Evolutionary conservation across 352 stramenopile species (phyloP).

Genomic region (Phytophthora parvispora): DNA sequence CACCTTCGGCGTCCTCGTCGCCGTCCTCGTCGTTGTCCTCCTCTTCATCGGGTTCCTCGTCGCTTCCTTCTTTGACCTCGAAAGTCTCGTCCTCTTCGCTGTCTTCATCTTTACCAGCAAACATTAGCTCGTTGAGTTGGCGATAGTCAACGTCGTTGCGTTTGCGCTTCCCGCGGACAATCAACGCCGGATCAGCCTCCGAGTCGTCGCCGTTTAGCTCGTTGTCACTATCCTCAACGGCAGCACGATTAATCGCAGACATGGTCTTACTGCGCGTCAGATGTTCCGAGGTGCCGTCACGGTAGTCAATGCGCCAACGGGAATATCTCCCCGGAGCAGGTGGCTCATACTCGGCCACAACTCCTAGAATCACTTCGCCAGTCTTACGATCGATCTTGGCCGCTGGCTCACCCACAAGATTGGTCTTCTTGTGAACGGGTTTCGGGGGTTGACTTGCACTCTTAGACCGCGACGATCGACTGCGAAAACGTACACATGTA

Average conservation of each 20-base stretch:
- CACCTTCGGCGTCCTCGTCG: constrained; percentile 21
- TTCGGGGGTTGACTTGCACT: constrained; percentile 16
- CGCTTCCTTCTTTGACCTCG: constrained; percentile 55
- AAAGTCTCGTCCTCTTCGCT: constrained; percentile 64
- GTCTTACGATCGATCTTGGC: constrained; percentile 47
- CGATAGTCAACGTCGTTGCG: constrained; percentile 84
- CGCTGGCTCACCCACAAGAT: constrained; percentile 50
- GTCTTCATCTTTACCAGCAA: constrained; percentile 69
- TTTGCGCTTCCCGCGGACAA: constrained; percentile 83
- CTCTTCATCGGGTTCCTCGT: constrained; percentile 44
- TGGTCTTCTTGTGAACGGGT: constrained; percentile 19
- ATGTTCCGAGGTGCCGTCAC: constrained; percentile 56
- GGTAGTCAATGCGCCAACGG: constrained; percentile 71
- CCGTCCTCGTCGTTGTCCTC: constrained; percentile 41
- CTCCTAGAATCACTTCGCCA: constrained; percentile 52
- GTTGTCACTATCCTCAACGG: constrained; percentile 14
- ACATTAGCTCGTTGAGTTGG: constrained; percentile 84
- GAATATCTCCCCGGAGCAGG: constrained; percentile 36
- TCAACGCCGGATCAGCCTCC: constrained; percentile 47
- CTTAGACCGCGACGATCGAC: constrained; percentile 41
- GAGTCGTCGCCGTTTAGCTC: constrained; percentile 22
- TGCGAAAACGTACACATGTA: constrained; percentile 15
- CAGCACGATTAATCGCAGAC: constrained; percentile 45
- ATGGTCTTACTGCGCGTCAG: constrained; percentile 41
- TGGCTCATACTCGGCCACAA: constrained; percentile 54